Evolutionary conservation across 192 early-diverging fungal genomes (phyloP).

Genomic region (Podochytrium sp.): DNA sequence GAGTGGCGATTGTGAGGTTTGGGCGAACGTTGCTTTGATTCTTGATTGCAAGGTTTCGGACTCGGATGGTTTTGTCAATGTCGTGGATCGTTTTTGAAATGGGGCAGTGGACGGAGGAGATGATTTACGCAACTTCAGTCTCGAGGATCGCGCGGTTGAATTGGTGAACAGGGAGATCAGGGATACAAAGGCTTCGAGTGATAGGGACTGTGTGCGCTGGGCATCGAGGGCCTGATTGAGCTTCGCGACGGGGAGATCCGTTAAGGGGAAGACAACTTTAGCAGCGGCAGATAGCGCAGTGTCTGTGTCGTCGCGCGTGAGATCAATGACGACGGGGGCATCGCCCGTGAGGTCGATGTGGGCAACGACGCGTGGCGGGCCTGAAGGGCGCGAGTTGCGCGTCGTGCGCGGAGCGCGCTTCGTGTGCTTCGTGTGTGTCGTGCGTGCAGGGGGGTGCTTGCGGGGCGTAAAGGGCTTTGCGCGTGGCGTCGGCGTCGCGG

Average conservation of each 20-base stretch:
- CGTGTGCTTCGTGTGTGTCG: not conserved
- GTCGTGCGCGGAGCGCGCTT: not conserved
- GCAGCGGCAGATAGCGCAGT: not conserved
- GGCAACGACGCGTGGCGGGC: not conserved
- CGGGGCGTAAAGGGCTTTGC: not conserved
- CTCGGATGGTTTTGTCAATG: not conserved
- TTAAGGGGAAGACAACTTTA: not conserved
- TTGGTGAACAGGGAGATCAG: not conserved
- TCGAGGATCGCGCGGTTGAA: not conserved
- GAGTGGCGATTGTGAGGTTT: slow-evolving; percentile 1
- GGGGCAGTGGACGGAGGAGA: no score
- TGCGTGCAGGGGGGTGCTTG: not conserved
- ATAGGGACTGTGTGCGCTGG: not conserved
- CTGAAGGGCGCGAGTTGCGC: not conserved
- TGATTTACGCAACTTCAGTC: not conserved
- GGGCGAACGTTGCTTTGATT: no score
- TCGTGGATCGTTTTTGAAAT: no score
- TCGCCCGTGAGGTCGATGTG: not conserved
- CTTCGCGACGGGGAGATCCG: not conserved
- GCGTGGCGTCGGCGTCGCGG: not conserved
- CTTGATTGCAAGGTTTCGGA: no score
- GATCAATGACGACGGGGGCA: not conserved
- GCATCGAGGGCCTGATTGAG: not conserved
- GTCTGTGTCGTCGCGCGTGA: not conserved
- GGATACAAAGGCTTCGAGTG: not conserved